Conservation (phyloP, 805 yeast genomes). For the Suhomyces canberraensis region DNA sequence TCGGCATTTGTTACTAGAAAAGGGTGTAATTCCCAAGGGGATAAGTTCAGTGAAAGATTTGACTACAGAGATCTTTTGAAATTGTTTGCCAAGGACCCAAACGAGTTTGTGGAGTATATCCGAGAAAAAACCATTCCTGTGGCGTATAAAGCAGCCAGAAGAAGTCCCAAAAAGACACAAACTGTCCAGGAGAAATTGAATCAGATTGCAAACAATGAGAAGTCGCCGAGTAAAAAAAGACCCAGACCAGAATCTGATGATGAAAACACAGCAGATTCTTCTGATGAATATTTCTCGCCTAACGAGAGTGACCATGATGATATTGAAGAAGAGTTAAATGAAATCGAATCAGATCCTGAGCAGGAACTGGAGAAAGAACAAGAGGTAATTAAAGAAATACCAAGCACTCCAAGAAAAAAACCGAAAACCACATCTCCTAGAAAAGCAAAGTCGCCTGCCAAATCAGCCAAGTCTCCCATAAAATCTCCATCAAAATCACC, state of each 20-base stretch:
- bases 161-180: conserved; percentile 1
- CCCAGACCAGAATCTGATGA: background rate
- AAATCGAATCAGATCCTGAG: conserved; percentile 13
- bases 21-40: conserved; percentile 37
- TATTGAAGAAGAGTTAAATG: conserved; percentile 19
- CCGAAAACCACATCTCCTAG: conserved; percentile 1
- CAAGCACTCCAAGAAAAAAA: conserved; percentile 6
- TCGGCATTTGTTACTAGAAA: conserved; percentile 39
- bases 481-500: conserved; percentile 19
- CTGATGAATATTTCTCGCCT: background rate
- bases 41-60: conserved; percentile 30
- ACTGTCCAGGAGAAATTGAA: conserved; percentile 3
- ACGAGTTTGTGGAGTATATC: conserved; percentile 29
- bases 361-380: conserved; percentile 19
- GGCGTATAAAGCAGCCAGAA: conserved; percentile 14
- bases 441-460: no score
- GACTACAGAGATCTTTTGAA: conserved; percentile 36
- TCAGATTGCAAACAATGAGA: background rate
- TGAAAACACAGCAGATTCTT: background rate
- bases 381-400: conserved; percentile 4
- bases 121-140: conserved; percentile 26
- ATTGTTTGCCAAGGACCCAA: conserved; percentile 21
- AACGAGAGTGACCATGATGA: conserved; percentile 2
- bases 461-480: conserved; percentile 22
- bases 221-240: background rate